A percentile compares a stretch with the other conserved stretches of the same genome.
Conservation (phyloP, 1,284 basidiomycete genomes). For the Ustilago bromivora region DNA sequence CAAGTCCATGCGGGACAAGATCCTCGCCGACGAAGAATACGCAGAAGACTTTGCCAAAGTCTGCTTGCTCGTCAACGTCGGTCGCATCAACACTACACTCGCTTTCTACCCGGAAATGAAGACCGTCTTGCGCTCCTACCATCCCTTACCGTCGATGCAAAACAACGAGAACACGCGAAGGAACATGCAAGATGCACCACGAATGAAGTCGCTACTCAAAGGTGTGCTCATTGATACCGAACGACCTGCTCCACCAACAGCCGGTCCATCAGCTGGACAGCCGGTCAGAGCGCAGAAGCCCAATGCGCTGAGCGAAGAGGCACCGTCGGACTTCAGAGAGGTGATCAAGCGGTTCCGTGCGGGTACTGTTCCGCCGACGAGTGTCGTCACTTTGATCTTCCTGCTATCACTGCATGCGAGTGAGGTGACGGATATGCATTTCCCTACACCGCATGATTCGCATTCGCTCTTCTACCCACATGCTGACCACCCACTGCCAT, state of each 20-base stretch:
- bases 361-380: conserved; percentile 55
- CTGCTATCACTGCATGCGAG: conserved; percentile 56
- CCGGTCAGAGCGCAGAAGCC: conserved; percentile 38
- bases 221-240: conserved; percentile 82
- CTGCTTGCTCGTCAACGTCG: conserved; percentile 87
- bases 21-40: conserved; percentile 82
- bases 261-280: conserved; percentile 53
- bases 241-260: conserved; percentile 64
- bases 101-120: conserved; percentile 83
- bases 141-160: conserved; percentile 84
- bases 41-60: conserved; percentile 82
- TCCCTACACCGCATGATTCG: conserved; percentile 59
- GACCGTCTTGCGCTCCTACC: conserved; percentile 82
- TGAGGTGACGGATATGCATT: conserved; percentile 62
- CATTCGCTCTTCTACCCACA: conserved; percentile 67
- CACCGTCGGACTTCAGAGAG: conserved; percentile 59
- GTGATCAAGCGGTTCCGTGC: conserved; percentile 56
- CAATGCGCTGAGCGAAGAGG: conserved; percentile 58
- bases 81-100: conserved; percentile 93
- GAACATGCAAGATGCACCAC: conserved; percentile 83
- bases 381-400: conserved; percentile 66
- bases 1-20: conserved; percentile 86
- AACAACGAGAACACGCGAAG: conserved; percentile 75
- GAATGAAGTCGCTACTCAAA: conserved; percentile 82
- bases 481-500: conserved; percentile 53